Conservation (phyloP, 2,329 filamentous ascomycete genomes). For the Aspergillus terreus region DNA sequence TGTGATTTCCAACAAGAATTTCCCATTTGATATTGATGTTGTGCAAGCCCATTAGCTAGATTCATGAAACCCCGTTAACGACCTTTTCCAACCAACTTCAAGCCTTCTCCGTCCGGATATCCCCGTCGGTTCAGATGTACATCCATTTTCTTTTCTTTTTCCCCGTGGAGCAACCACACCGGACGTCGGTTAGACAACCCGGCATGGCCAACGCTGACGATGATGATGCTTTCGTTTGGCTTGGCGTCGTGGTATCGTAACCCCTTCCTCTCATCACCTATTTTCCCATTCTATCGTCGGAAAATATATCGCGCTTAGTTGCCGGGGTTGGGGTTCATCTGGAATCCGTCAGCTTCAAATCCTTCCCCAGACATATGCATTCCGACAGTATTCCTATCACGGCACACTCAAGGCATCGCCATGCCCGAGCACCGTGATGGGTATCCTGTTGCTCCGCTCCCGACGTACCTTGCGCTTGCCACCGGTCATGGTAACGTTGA, state of each 20-base stretch:
- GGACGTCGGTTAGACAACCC: neutral
- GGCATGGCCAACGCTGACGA: neutral
- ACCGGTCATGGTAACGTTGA: constrained; percentile 95
- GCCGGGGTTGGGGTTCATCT: constrained; percentile 88
- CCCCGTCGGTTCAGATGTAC: constrained; percentile 6
- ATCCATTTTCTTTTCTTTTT: constrained; percentile 1
- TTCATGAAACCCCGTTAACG: constrained; percentile 3
- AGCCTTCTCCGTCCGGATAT: constrained; percentile 10
- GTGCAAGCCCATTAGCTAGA: constrained; percentile 12
- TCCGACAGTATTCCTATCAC: neutral
- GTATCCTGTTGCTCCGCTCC: too few relatives aligned
- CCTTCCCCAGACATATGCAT: too few relatives aligned
- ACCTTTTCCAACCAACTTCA: constrained; percentile 7
- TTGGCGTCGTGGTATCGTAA: neutral
- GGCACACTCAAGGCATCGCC: neutral
- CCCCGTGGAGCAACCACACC: neutral
- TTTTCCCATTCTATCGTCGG: neutral
- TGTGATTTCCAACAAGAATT: constrained; percentile 5
- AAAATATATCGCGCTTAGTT: constrained; percentile 47
- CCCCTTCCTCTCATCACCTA: neutral
- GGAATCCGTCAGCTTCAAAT: constrained; percentile 1
- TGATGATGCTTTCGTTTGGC: neutral
- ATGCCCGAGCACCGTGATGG: too few relatives aligned
- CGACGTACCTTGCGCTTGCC: constrained; percentile 89
- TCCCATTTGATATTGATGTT: constrained; percentile 15